A percentile compares a stretch with the other conserved stretches of the same genome.
Evolutionary conservation across 2,329 filamentous ascomycete genomes (phyloP).

Genomic region (Aspergillus amoenus): DNA sequence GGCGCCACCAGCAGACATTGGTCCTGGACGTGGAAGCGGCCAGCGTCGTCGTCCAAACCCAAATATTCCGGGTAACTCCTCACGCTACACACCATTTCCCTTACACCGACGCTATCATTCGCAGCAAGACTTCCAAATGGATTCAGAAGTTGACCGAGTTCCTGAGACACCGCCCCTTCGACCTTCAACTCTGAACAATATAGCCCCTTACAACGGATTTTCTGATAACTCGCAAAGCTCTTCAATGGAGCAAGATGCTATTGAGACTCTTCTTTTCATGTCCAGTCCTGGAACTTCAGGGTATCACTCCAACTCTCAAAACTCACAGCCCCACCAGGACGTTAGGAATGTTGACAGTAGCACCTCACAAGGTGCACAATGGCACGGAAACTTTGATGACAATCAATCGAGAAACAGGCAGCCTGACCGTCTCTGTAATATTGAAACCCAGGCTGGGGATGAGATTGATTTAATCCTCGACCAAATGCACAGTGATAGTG

Average conservation of each 20-base stretch:
- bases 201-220: slow-evolving; percentile 23
- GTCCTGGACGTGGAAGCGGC: slow-evolving; percentile 30
- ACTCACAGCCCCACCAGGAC: slow-evolving; percentile 26
- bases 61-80: slow-evolving; percentile 27
- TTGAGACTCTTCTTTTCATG: slow-evolving; percentile 53
- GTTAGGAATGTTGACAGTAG: slow-evolving; percentile 24
- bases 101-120: slow-evolving; percentile 35
- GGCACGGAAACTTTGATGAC: slow-evolving; percentile 10
- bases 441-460: slow-evolving; percentile 37
- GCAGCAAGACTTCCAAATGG: slow-evolving; percentile 28
- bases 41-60: slow-evolving; percentile 40
- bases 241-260: slow-evolving; percentile 51
- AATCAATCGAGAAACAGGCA: slow-evolving; percentile 14
- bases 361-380: slow-evolving; percentile 23
- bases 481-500: slow-evolving; percentile 42
- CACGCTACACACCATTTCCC: slow-evolving; percentile 21
- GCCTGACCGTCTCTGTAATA: not conserved
- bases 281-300: slow-evolving; percentile 50
- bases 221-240: slow-evolving; percentile 44
- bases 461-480: slow-evolving; percentile 43
- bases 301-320: slow-evolving; percentile 40
- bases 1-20: slow-evolving; percentile 46
- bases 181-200: slow-evolving; percentile 19
- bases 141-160: slow-evolving; percentile 22
- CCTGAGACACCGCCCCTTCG: slow-evolving; percentile 34